Evolutionary conservation across 2,329 filamentous ascomycete genomes (phyloP).

Genomic region (Thielaviopsis punctulata): DNA sequence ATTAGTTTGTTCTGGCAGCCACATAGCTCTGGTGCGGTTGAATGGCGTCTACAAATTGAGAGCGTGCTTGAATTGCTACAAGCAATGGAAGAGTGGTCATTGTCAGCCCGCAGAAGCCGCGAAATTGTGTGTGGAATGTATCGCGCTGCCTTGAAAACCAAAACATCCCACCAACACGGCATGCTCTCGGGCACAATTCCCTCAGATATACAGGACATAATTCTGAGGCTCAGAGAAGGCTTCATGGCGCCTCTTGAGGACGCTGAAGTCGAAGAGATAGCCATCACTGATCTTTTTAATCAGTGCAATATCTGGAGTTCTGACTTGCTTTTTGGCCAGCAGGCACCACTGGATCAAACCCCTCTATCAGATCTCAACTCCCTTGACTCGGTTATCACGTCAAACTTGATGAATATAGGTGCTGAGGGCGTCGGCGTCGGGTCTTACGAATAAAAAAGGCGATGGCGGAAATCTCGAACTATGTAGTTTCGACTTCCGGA

Average conservation of each 20-base stretch:
- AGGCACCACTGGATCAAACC: background rate
- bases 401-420: background rate
- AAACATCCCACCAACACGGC: background rate
- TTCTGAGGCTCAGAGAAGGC: background rate
- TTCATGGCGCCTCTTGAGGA: background rate
- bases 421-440: background rate
- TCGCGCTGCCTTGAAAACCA: slow-evolving; percentile 27
- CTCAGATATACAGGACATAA: background rate
- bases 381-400: background rate
- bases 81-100: slow-evolving; percentile 46
- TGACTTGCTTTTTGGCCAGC: background rate
- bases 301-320: background rate
- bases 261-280: background rate
- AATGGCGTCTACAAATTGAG: slow-evolving; percentile 41
- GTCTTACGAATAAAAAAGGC: background rate
- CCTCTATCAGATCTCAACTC: background rate
- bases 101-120: slow-evolving; percentile 42
- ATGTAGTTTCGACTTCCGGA: too few species aligned
- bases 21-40: slow-evolving; percentile 28
- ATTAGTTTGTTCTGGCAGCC: slow-evolving; percentile 57
- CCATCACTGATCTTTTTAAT: background rate
- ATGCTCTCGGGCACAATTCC: background rate
- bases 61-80: slow-evolving; percentile 43
- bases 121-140: slow-evolving; percentile 49
- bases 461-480: background rate